These are phyloP conservation scores for Byssoonygena ceratinophila DNA, from an alignment of 2,329 filamentous ascomycete genomes.

Conservation along the genomic window DNA sequence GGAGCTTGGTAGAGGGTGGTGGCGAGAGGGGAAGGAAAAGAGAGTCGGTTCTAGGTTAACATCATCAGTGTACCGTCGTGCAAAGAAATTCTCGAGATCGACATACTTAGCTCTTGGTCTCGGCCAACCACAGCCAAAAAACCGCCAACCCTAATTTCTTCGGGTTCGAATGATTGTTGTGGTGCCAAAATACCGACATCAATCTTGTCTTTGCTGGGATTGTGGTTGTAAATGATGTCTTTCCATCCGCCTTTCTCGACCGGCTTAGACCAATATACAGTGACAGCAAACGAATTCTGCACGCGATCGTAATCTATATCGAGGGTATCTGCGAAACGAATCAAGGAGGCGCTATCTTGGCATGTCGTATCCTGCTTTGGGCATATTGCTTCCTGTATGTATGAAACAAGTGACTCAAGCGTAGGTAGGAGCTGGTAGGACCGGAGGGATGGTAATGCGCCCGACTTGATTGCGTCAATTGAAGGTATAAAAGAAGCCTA, in stretches of 20 bases:
- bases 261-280: conserved; percentile 48
- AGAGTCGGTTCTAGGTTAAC: conserved; percentile 54
- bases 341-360: conserved; percentile 35
- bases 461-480: conserved; percentile 48
- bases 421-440: conserved; percentile 57
- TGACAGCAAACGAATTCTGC: conserved; percentile 54
- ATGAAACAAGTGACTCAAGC: conserved; percentile 46
- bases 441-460: conserved; percentile 54
- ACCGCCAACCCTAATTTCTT: conserved; percentile 70
- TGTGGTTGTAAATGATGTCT: conserved; percentile 32
- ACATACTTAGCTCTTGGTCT: conserved; percentile 53
- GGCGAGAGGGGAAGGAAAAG: conserved; percentile 75
- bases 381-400: conserved; percentile 47
- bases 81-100: conserved; percentile 62
- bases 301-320: conserved; percentile 69
- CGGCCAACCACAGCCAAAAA: conserved; percentile 69
- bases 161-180: conserved; percentile 48
- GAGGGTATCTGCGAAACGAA: conserved; percentile 51
- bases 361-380: conserved; percentile 41
- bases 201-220: conserved; percentile 41
- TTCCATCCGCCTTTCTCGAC: conserved; percentile 36
- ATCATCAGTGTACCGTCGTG: conserved; percentile 52
- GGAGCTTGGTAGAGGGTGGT: conserved; percentile 47
- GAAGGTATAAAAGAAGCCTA: conserved; percentile 52
- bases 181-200: conserved; percentile 71